These are phyloP conservation scores for Chytriomyces sp. DNA, from an alignment of 192 early-diverging fungal species.

Conservation along the genomic window DNA sequence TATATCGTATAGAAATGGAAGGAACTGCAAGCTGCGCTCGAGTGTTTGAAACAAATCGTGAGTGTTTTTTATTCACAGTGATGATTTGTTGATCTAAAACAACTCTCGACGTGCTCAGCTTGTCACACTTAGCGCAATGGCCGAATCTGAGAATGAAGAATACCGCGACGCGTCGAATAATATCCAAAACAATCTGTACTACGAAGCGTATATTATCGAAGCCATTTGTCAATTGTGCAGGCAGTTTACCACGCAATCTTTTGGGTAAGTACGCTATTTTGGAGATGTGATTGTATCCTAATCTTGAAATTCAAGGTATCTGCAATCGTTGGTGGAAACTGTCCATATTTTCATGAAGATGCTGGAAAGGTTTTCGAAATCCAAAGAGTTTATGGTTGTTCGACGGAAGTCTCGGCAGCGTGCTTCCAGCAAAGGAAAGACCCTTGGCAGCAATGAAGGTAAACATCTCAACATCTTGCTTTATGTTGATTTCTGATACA, in stretches of 20 bases:
- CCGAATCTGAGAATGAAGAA: constrained; percentile 50
- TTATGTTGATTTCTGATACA: too few relatives aligned
- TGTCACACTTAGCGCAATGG: constrained; percentile 59
- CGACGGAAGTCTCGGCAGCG: constrained; percentile 15
- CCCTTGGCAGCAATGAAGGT: not conserved
- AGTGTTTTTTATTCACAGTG: constrained; percentile 14
- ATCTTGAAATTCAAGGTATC: constrained; percentile 50
- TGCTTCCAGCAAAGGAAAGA: not conserved
- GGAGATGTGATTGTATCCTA: not conserved
- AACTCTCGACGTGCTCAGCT: constrained; percentile 39
- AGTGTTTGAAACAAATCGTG: constrained; percentile 72
- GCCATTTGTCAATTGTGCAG: constrained; percentile 57
- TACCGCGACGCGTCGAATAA: constrained; percentile 62
- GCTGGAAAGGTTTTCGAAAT: constrained; percentile 64
- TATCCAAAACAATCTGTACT: constrained; percentile 75
- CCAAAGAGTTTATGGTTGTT: constrained; percentile 57
- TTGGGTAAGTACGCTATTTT: not conserved
- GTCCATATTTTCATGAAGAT: constrained; percentile 67
- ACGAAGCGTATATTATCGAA: constrained; percentile 69
- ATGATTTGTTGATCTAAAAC: not conserved
- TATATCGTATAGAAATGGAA: constrained; percentile 51
- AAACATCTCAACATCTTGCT: not conserved
- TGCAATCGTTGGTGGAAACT: constrained; percentile 59
- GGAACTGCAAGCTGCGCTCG: constrained; percentile 56
- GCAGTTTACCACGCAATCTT: constrained; percentile 46